Evolutionary conservation across 2,329 filamentous ascomycete genomes (phyloP), one percentile per base, ranked within the genome.

Genomic region (Dactylellina leptospora): DNA sequence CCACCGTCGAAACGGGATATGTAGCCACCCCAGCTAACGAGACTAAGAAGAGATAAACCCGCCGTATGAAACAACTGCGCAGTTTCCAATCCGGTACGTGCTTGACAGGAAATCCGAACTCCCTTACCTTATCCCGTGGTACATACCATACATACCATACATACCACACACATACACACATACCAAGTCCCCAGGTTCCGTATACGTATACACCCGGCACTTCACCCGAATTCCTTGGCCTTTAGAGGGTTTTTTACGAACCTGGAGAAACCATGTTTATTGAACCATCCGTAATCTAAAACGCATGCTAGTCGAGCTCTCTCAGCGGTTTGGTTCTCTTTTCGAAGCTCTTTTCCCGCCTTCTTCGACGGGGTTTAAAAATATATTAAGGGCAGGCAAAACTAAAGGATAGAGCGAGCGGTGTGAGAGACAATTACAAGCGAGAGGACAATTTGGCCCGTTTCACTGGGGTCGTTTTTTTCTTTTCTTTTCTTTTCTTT

Each of bases 381-480:
- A n/a, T 36, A 36, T 40, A 16, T n/a, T n/a, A 11, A 40, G 18
- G 36, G 36, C 13, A 40, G 36, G 42, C 42, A 23, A 45, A 45
- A 18, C 9, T 16, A 18, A 6, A 9, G 38, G 42, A 18, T 45
- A 11, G 40, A 20, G 40, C 22, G 6, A 45, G 3, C 10, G 18
- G 40, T n/a, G 22, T 20, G 40, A 22, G 16, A 18, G 16, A 22
- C 20, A 45, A 10, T 45, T 40, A 5, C 10, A 27, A 42, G 18
- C 28, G 20, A 55, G n/a, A 55, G 51, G 51, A 55, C 51, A 55
- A 55, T 27, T 55, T 55, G 51, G 51, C 51, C 45, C 47, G 28
- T 11, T 40, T 42, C 13, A 13, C 28, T 30, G 23, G 5, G 2
- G 10, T 18, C 10, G 3, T 40, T 40, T n/a, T 11, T 8, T 45